Base-by-base conservation (phyloP, 2,329 filamentous ascomycete genomes). In the Penicillium polonicum region DNA sequence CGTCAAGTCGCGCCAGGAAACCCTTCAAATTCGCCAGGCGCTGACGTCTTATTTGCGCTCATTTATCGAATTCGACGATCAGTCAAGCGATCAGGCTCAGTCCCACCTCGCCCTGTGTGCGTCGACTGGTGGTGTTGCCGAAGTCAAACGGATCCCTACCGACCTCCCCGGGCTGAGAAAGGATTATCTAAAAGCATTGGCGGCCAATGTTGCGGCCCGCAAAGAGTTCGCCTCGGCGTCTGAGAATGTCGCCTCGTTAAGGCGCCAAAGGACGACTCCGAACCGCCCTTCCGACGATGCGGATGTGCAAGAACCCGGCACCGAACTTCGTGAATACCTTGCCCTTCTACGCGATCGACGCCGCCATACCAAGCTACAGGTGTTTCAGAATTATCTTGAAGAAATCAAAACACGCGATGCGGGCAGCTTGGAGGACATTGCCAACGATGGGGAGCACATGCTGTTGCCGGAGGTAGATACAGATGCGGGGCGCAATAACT, bases 381-480 rank as follows among this genome's bases (percentile, higher is more conserved):
- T 81, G 19, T 77, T 82, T 33, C 75, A 79, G 49, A 72, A 76
- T 25, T 76, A 79, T 45, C 62, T 82, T 6, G 73, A 78, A 27
- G 73, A 78, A 46, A 69, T 79, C 5, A 70, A 72, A 48, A 52
- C 56, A n/a, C 70, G 69, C 33, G 65, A 72, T 31, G 58, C 54
- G 9, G 58, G 55, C 5, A 48, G 52, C 17, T 46, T 64, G 9
- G 64, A 63, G n/a, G 65, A 67, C 46, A 59, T 71, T 31, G 69
- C 62, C 31, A 56, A 54, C 5, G 58, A 48, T 4, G 58, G 62
- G 9, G 60, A 57, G 25, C 61, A 68, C 15, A 23, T 63, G 9
- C 42, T 45, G 6, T 51, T 64, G 5, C 58, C 61, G 6, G 62
- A 67, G n/a, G 55, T 67, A 2, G 63, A 67, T 23, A 50, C 64